Evolutionary conservation across 352 stramenopile genomes (phyloP), one percentile per base, ranked within the genome.

Genomic region (Thraustochytrium striatum): DNA sequence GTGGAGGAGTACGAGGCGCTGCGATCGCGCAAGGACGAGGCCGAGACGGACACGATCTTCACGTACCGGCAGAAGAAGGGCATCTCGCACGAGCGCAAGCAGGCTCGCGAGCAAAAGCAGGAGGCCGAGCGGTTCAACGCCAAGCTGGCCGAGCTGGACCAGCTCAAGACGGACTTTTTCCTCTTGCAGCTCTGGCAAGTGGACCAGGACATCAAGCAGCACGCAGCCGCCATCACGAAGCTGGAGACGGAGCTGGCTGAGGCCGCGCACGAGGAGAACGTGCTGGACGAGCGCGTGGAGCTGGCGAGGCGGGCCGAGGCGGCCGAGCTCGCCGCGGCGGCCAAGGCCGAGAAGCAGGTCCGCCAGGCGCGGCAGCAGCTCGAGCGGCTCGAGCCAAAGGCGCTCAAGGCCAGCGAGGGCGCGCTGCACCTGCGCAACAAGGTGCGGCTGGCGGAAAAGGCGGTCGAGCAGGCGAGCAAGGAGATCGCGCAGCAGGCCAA

Each of bases 171-270:
- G 0, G 90, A 98, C 73, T 92, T 95, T 81, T 98, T 96, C 72
- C 85, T 98, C 44, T 98, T 94, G 94, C 91, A 97, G 78, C 86
- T 99, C 28, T 97, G 93, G 59, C 93, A 98, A 82, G 89, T 98
- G 28, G 86, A 98, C 72, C 87, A 91, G 16, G 91, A 97, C 50
- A 86, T 95, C 1, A 86, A 91, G 25, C 83, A 90, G 33, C 88
- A 92, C 47, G 90, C 95, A 78, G 91, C 93, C 32, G 81, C 86
- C 1, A 85, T 96, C 11, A 86, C 86, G 78, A 82, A 86, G 72
- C 82, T 85, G 13, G 81, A 85, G 57, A 38, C 39, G 32, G 83
- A 89, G 57, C 88, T 95, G 25, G 85, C 89, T 38, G 84, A 90
- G 28, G 83, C 94, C 11, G 87, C 97, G 69, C 84, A 89, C 43